Evolutionary conservation across 163 green algal species (phyloP), one percentile per base, ranked within the genome.

Genomic region (Prototheca stagnorum): DNA sequence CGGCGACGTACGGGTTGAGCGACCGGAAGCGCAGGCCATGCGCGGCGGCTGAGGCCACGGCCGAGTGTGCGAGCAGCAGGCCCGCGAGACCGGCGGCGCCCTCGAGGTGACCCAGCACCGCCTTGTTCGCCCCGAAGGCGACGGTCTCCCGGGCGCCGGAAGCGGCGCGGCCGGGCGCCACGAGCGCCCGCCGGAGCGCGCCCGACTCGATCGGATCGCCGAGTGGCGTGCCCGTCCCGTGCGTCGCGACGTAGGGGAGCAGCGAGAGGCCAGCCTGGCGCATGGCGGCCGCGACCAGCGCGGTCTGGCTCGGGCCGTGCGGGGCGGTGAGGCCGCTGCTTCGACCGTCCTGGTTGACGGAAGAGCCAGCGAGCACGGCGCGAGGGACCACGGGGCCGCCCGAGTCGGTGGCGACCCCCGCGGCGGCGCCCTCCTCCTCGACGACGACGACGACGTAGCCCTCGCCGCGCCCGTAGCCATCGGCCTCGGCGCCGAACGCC

Each of bases 321-420:
- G 74, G 74, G 12, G 74, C 72, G 2, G 82, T 93, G 21, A 93
- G 64, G 47, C 68, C 62, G 57, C 70, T 86, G 58, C 70, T 85
- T 41, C 80, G 64, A 6, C 82, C 83, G 61, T 93, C 83, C 65
- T 94, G 84, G 61, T 91, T 87, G 26, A 88, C 70, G 1, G 74
- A 61, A 16, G 44, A 68, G 19, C 69, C 73, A 3, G 33, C 31
- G 11, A 92, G 34, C 21, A 82, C n/a, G n/a, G n/a, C n/a, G n/a
- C n/a, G 19, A 2, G 60, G 52, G 16, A n/a, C n/a, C 47, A 33
- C 8, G 36, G 17, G 4, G 36, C 1, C 6, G 11, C 12, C 14
- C 2, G 5, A 8, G 59, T 60, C 16, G n/a, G n/a, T n/a, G n/a
- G n/a, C n/a, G n/a, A n/a, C n/a, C n/a, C n/a, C n/a, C n/a, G 16